Base-by-base conservation (phyloP, 192 early-diverging fungal genomes). In the Umbelopsis isabellina region DNA sequence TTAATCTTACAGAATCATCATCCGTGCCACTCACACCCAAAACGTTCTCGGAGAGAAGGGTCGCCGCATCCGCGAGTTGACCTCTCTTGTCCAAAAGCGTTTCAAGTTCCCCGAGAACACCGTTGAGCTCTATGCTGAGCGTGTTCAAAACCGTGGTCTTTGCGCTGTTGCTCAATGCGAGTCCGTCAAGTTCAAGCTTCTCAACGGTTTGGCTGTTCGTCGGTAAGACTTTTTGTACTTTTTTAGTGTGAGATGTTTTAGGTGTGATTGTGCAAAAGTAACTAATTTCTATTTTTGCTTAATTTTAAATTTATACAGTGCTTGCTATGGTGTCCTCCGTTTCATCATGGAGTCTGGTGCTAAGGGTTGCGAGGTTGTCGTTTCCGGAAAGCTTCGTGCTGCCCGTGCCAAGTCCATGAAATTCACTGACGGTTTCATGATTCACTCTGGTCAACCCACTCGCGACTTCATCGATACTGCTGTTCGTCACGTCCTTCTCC, bases 401-500 rank as follows among this genome's bases (percentile, higher is more conserved):
- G 96, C 96, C 70, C 97, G 97, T 95, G 97, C 97, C 85, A 99
- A 99, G 93, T 90, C 97, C 67, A 97, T 97, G 97, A 99, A 99
- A 91, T 99, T 99, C 88, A 88, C 91, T 83, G 96, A 97, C 81
- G 97, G 97, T 75, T 97, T 99, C 91, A 97, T 99, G 95, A 93
- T 99, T 85, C 95, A 99, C 94, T 97, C 96, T 83, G 97, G 97
- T 88, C 92, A 98, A 84, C 97, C 97, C 83, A 92, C 95, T 78
- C 84, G 88, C 81, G 93, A 96, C 85, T 96, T 89, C 84, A 96
- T 99, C 80, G 95, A 97, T 88, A 85, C 88, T 67, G 96, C 97
- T 66, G 92, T 95, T 72, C 93, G 97, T 78, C 95, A 97, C 92
- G 97, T 99, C 74, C 87, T 97, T 74, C 90, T 99, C 81, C 91